Evolutionary conservation across 2,329 filamentous ascomycete genomes (phyloP).

Genomic region (Diplodia mutila): DNA sequence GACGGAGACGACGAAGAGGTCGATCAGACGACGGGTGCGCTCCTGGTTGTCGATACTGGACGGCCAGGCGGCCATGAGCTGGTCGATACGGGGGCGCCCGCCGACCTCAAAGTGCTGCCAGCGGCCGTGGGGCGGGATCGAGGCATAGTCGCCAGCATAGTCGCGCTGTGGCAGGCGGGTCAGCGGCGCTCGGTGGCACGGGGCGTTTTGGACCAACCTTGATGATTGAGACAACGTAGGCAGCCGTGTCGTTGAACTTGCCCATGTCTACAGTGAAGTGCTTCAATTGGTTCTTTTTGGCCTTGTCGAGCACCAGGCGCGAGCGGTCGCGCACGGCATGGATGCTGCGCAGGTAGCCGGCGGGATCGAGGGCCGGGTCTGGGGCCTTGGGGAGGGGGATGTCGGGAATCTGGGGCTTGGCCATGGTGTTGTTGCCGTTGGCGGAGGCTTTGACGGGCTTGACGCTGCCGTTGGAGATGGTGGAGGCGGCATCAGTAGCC

Average conservation of each 20-base stretch:
- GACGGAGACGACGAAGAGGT: constrained; percentile 79
- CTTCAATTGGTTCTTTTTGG: constrained; percentile 73
- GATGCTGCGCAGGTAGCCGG: constrained; percentile 87
- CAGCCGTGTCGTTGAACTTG: constrained; percentile 82
- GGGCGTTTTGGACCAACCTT: constrained; percentile 64
- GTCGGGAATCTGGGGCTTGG: constrained; percentile 63
- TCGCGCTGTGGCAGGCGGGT: constrained; percentile 58
- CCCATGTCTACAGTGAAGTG: constrained; percentile 88
- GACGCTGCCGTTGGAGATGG: constrained; percentile 53
- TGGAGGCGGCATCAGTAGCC: constrained; percentile 41
- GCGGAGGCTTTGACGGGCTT: constrained; percentile 50
- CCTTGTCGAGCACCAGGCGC: constrained; percentile 74
- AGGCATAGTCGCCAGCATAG: constrained; percentile 68
- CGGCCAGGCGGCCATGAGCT: constrained; percentile 71
- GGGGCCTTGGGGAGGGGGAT: constrained; percentile 82
- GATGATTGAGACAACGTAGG: constrained; percentile 90
- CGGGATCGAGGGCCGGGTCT: constrained; percentile 85
- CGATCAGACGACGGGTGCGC: constrained; percentile 73
- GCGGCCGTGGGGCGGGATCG: constrained; percentile 83
- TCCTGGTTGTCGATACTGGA: constrained; percentile 71
- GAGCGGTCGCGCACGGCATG: constrained; percentile 83
- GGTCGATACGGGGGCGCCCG: constrained; percentile 71
- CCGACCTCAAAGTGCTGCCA: constrained; percentile 87
- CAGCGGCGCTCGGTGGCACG: not conserved
- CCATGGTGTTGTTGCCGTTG: constrained; percentile 42